phyloP scores from a whole-genome alignment of 192 early-diverging fungal species.

The Spizellomyces punctatus region DNA sequence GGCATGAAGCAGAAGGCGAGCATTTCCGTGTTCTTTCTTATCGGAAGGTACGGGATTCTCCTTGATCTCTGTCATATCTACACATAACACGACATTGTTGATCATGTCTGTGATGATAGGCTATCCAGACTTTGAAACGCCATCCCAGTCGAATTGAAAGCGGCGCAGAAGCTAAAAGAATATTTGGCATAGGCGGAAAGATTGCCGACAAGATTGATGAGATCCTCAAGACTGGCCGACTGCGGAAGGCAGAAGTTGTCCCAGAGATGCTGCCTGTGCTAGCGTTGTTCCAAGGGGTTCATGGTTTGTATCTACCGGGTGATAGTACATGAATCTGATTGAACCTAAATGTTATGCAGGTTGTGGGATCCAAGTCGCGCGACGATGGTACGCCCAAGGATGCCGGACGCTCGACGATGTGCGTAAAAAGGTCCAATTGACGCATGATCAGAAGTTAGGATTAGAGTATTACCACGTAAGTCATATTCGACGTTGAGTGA shows the following conservation, averaged over 20 bases:
- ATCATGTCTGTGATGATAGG: constrained; percentile 40
- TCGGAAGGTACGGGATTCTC: constrained; percentile 10
- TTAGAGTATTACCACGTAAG: constrained; percentile 44
- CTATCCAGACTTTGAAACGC: constrained; percentile 40
- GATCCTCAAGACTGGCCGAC: constrained; percentile 43
- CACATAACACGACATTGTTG: constrained; percentile 28
- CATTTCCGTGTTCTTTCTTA: constrained; percentile 45
- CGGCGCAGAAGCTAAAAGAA: constrained; percentile 38
- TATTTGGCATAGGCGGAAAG: constrained; percentile 44
- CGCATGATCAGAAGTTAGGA: constrained; percentile 48
- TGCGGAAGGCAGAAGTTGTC: constrained; percentile 41
- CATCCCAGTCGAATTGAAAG: constrained; percentile 37
- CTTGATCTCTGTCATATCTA: neutral
- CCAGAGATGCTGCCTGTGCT: constrained; percentile 37
- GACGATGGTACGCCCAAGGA: constrained; percentile 42
- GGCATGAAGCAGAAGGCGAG: constrained; percentile 49
- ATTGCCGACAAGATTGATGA: constrained; percentile 50
- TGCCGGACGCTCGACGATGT: constrained; percentile 50
- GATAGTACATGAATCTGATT: neutral
- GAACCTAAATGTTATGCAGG: constrained; percentile 2
- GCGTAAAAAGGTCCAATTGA: constrained; percentile 32
- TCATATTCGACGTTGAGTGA: no score
- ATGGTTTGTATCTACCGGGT: constrained; percentile 27
- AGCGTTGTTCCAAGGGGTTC: constrained; percentile 44
- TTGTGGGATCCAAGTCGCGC: constrained; percentile 26